Evolutionary conservation across 768 basidiomycete genomes (phyloP).

Genomic region (Suillus decipiens): DNA sequence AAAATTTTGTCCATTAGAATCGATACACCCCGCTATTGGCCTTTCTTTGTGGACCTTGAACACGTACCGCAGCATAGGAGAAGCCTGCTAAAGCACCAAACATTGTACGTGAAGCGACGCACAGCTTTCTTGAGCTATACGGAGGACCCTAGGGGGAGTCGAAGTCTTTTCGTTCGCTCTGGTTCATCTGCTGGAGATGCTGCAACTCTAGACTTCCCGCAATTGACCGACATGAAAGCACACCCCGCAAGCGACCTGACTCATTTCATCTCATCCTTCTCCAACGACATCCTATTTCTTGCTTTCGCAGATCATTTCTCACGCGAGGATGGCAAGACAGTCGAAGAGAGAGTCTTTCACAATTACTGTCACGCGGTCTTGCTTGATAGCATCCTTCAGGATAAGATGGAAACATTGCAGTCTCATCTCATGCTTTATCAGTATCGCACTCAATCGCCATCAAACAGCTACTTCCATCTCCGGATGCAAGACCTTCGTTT

Average conservation of each 20-base stretch:
- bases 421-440: slow-evolving; percentile 72
- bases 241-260: slow-evolving; percentile 75
- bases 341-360: slow-evolving; percentile 62
- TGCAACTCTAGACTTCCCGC: slow-evolving; percentile 84
- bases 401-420: slow-evolving; percentile 80
- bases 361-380: slow-evolving; percentile 75
- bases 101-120: slow-evolving; percentile 88
- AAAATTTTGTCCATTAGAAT: slow-evolving; percentile 79
- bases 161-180: slow-evolving; percentile 87
- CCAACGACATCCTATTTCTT: slow-evolving; percentile 77
- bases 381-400: slow-evolving; percentile 88
- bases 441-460: slow-evolving; percentile 61
- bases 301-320: slow-evolving; percentile 82
- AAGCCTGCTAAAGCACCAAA: slow-evolving; percentile 72
- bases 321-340: slow-evolving; percentile 57
- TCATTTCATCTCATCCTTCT: slow-evolving; percentile 86
- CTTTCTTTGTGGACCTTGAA: slow-evolving; percentile 81
- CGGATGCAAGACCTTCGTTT: slow-evolving; percentile 75
- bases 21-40: slow-evolving; percentile 96
- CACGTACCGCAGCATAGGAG: slow-evolving; percentile 66
- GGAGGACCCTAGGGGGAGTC: slow-evolving; percentile 91
- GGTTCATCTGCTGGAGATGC: slow-evolving; percentile 84
- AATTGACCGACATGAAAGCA: slow-evolving; percentile 62
- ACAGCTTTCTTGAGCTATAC: slow-evolving; percentile 93
- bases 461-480: slow-evolving; percentile 63